Percentiles rank a stretch among this genome's conserved stretches.
Evolutionary conservation across 2,329 filamentous ascomycete genomes (phyloP).

Genomic region (Pestalotiopsis sp.): DNA sequence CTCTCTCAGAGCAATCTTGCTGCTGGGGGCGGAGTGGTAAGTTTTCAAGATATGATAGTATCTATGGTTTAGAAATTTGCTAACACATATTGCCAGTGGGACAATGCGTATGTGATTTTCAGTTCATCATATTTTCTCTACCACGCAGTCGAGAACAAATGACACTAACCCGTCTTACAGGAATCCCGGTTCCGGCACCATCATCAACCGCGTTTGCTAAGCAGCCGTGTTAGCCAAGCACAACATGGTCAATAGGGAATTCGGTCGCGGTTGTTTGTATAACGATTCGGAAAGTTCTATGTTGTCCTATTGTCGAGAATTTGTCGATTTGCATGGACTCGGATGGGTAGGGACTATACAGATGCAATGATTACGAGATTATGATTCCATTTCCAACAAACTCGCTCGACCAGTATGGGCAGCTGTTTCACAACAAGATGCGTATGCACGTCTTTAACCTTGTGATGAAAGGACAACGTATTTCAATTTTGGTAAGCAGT

Average conservation of each 20-base stretch:
- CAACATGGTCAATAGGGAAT: background rate
- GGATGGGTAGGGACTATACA: too few relatives aligned
- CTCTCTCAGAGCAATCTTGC: conserved; percentile 4
- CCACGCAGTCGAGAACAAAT: background rate
- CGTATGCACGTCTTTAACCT: too few relatives aligned
- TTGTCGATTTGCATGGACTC: too few relatives aligned
- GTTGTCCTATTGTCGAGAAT: too few relatives aligned
- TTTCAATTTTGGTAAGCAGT: too few relatives aligned
- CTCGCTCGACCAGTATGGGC: too few relatives aligned
- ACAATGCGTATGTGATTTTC: background rate
- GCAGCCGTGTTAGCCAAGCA: background rate
- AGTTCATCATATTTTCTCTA: background rate
- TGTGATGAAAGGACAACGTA: too few relatives aligned
- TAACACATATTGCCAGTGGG: background rate
- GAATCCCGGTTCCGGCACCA: conserved; percentile 6
- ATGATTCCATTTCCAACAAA: too few relatives aligned
- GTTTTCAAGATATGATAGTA: background rate
- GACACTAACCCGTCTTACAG: background rate
- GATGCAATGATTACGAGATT: too few relatives aligned
- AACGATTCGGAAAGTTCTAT: too few relatives aligned
- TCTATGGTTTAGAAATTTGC: background rate
- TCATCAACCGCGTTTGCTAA: conserved; percentile 6
- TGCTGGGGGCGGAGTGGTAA: conserved; percentile 5
- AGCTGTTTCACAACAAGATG: too few relatives aligned
- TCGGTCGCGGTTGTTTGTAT: too few relatives aligned